Evolutionary conservation across 306 rosid species (phyloP).

Genomic region (Pueraria montana): DNA sequence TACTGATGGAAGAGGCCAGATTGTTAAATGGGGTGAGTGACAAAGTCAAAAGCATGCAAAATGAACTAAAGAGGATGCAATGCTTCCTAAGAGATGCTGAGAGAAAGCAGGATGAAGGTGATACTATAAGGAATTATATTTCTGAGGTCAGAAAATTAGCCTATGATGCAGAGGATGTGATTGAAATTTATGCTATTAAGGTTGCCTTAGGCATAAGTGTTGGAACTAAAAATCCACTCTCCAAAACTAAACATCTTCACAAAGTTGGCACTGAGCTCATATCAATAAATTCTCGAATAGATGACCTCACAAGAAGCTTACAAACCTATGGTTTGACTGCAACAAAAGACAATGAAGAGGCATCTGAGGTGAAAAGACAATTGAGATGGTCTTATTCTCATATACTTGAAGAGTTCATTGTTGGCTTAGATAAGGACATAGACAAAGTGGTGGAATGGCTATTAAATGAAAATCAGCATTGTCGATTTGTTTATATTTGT

Average conservation of each 20-base stretch:
- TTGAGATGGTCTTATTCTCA: conserved; percentile 65
- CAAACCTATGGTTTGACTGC: conserved; percentile 52
- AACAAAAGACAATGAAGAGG: conserved; percentile 34
- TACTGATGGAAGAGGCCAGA: conserved; percentile 48
- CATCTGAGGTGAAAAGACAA: conserved; percentile 31
- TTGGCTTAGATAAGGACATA: conserved; percentile 56
- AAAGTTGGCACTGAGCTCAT: conserved; percentile 46
- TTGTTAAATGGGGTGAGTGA: conserved; percentile 49
- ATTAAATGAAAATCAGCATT: conserved; percentile 26
- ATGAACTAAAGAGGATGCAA: conserved; percentile 58
- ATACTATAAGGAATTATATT: conserved; percentile 52
- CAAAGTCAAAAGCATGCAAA: conserved; percentile 44
- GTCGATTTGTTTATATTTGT: conserved; percentile 52
- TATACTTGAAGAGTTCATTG: conserved; percentile 53
- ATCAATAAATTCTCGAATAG: conserved; percentile 43
- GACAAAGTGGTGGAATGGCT: conserved; percentile 46
- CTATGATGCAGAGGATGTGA: conserved; percentile 59
- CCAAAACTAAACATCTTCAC: conserved; percentile 35
- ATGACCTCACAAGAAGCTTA: conserved; percentile 49
- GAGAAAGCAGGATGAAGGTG: conserved; percentile 49
- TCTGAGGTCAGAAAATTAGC: conserved; percentile 58
- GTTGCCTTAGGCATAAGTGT: conserved; percentile 16
- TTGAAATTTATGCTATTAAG: conserved; percentile 57
- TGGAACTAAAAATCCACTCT: conserved; percentile 28
- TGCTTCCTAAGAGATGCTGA: conserved; percentile 65